phyloP scores from a whole-genome alignment of 2,329 filamentous ascomycete genomes.

The Aspergillus pseudoglaucus region DNA sequence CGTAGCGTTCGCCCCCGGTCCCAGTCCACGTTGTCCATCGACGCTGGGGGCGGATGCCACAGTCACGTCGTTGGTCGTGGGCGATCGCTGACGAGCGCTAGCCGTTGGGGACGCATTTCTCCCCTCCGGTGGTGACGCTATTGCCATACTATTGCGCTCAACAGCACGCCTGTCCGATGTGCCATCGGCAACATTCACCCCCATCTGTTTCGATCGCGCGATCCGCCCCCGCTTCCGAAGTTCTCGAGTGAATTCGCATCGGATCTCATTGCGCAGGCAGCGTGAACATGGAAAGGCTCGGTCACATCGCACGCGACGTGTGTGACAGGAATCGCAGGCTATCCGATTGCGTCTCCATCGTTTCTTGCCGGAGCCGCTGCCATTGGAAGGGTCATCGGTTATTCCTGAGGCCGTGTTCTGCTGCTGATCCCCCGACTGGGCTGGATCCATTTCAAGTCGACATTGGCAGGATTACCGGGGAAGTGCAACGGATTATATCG shows the following conservation, averaged over 20 bases:
- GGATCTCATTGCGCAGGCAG: constrained; percentile 64
- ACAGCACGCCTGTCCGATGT: neutral
- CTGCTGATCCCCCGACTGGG: constrained; percentile 23
- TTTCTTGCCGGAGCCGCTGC: constrained; percentile 20
- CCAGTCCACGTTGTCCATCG: constrained; percentile 20
- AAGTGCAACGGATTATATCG: neutral
- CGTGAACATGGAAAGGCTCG: constrained; percentile 86
- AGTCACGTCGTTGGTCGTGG: constrained; percentile 22
- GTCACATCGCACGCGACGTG: constrained; percentile 87
- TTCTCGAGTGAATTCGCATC: constrained; percentile 83
- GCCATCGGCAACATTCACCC: constrained; percentile 5
- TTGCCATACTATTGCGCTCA: constrained; percentile 4
- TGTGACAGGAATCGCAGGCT: constrained; percentile 93
- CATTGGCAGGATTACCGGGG: constrained; percentile 15
- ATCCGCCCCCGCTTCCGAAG: constrained; percentile 92
- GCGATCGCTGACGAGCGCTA: constrained; percentile 20
- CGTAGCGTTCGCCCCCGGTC: constrained; percentile 18
- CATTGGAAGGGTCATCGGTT: constrained; percentile 9
- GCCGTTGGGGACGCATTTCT: constrained; percentile 19
- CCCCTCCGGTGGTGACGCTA: constrained; percentile 9
- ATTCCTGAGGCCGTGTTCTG: constrained; percentile 9
- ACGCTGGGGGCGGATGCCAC: constrained; percentile 21
- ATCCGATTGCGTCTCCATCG: constrained; percentile 33
- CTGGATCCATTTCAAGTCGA: constrained; percentile 24
- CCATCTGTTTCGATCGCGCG: constrained; percentile 63